Conservation (phyloP, 2,329 filamentous ascomycete genomes). For the Claviceps arundinis region DNA sequence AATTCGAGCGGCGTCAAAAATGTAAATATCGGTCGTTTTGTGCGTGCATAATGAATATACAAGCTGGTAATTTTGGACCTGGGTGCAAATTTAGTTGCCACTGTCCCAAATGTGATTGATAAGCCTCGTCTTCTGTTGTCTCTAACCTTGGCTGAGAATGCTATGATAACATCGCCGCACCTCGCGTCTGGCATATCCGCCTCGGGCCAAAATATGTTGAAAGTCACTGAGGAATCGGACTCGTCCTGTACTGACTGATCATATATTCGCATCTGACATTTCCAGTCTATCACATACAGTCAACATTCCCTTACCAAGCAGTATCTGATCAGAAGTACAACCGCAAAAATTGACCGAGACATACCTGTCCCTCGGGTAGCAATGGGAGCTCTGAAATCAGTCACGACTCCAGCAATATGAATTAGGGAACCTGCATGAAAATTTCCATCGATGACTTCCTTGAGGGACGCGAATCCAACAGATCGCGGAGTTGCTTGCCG, state of each 20-base stretch:
- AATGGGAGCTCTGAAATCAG: conserved; percentile 45
- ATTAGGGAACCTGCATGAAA: conserved; percentile 21
- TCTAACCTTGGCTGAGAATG: conserved; percentile 42
- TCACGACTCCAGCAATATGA: conserved; percentile 58
- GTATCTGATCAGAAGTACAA: not conserved
- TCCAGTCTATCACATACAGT: conserved; percentile 34
- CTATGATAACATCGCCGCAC: conserved; percentile 24
- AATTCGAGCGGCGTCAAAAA: conserved; percentile 25
- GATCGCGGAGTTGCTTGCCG: conserved; percentile 6
- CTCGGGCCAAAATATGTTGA: conserved; percentile 48
- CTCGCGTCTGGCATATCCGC: conserved; percentile 34
- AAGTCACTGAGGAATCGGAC: conserved; percentile 21
- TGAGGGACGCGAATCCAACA: conserved; percentile 17
- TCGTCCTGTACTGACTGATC: conserved; percentile 41
- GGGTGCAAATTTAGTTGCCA: not conserved
- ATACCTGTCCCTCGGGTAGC: conserved; percentile 38
- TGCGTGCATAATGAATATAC: conserved; percentile 32
- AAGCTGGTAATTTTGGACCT: conserved; percentile 28
- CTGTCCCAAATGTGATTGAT: not conserved
- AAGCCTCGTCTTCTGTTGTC: conserved; percentile 1
- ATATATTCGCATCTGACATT: conserved; percentile 45
- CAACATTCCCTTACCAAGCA: not conserved
- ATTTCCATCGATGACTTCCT: conserved; percentile 29
- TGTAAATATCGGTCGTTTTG: conserved; percentile 26
- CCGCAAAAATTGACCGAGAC: conserved; percentile 2